These are phyloP conservation scores for Boletellus deceptivus DNA, from an alignment of 1,284 basidiomycete species.

Conservation along the genomic window DNA sequence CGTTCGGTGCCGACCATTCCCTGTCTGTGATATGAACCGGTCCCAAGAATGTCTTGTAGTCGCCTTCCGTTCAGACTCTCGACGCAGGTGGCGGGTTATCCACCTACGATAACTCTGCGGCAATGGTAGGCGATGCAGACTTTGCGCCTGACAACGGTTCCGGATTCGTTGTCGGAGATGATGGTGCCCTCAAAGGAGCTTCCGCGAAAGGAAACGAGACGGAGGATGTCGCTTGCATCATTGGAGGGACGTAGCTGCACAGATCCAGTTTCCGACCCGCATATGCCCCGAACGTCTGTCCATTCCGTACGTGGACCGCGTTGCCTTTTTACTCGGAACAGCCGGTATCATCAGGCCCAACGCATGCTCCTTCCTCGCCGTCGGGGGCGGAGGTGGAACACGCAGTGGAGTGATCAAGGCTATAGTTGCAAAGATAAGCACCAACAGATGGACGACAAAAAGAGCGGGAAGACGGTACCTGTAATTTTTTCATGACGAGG, in stretches of 20 bases:
- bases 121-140: constrained; percentile 16
- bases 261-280: constrained; percentile 23
- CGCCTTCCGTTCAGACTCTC: neutral
- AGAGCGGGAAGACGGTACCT: constrained; percentile 14
- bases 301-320: too few relatives aligned
- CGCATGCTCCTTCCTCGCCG: constrained; percentile 15
- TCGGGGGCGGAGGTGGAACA: neutral
- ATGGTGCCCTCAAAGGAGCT: too few relatives aligned
- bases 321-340: neutral
- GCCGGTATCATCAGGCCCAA: constrained; percentile 7
- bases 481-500: constrained; percentile 20
- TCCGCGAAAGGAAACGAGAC: neutral
- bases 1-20: constrained; percentile 17
- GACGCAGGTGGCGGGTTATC: constrained; percentile 20
- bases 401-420: constrained; percentile 3
- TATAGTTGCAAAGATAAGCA: constrained; percentile 12
- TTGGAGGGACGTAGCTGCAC: constrained; percentile 27
- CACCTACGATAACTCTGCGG: constrained; percentile 27
- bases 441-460: neutral
- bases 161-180: neutral
- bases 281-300: neutral
- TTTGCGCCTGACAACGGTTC: constrained; percentile 13
- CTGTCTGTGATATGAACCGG: constrained; percentile 35
- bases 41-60: constrained; percentile 41
- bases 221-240: constrained; percentile 8